A percentile compares a stretch with the other conserved stretches of the same genome.
Conservation (phyloP, 345 rosid genomes). For the Aquilaria sinensis region DNA sequence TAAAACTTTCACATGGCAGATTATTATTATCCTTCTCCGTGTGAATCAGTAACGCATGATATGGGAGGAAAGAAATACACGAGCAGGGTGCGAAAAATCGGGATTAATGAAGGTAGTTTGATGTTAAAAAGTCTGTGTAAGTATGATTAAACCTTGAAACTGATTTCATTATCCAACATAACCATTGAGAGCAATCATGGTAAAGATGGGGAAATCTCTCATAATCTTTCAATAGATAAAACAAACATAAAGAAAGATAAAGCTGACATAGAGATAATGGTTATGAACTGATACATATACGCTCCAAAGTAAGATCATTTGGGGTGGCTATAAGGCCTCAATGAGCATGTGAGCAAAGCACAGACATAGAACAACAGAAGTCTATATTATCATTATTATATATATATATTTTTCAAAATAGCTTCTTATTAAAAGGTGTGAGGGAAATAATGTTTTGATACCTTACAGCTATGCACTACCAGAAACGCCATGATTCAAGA, state of each 20-base stretch:
- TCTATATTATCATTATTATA: no score
- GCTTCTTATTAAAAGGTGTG: not conserved
- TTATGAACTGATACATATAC: not conserved
- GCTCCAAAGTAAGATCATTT: slow-evolving; percentile 7
- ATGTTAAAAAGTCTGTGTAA: slow-evolving; percentile 12
- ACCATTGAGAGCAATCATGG: slow-evolving; percentile 34
- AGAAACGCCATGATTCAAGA: slow-evolving; percentile 38
- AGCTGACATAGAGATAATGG: slow-evolving; percentile 19
- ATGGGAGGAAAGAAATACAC: slow-evolving; percentile 1
- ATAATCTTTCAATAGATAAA: slow-evolving; percentile 31
- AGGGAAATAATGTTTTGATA: slow-evolving; percentile 23
- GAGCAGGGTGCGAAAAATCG: slow-evolving; percentile 5
- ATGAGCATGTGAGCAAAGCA: slow-evolving; percentile 32
- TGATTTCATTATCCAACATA: slow-evolving; percentile 23
- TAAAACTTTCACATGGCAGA: slow-evolving; percentile 23
- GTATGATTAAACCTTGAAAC: slow-evolving; percentile 21
- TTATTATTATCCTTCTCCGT: slow-evolving; percentile 26
- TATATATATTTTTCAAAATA: no score
- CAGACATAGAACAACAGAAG: slow-evolving; percentile 8
- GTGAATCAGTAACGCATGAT: slow-evolving; percentile 7
- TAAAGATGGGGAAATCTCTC: slow-evolving; percentile 27
- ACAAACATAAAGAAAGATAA: slow-evolving; percentile 11
- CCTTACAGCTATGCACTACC: slow-evolving; percentile 51
- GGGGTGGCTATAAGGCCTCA: not conserved
- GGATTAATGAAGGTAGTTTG: slow-evolving; percentile 4